phyloP scores from a whole-genome alignment of 2,329 filamentous ascomycete genomes.

The Fusarium nodosum region DNA sequence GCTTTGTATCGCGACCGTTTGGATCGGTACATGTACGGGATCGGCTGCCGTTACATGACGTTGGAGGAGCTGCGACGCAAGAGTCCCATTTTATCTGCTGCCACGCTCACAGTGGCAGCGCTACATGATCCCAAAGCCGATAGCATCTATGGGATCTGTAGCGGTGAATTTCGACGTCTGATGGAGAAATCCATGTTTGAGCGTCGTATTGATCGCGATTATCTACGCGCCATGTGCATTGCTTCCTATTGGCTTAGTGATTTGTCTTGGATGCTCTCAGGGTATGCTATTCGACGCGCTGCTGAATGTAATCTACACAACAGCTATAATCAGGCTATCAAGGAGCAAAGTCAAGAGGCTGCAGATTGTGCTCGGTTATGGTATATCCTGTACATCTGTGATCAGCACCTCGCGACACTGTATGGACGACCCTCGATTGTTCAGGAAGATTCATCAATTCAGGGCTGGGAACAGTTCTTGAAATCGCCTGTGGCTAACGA shows the following conservation, averaged over 20 bases:
- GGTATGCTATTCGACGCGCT: conserved; percentile 64
- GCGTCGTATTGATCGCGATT: conserved; percentile 60
- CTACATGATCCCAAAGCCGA: conserved; percentile 69
- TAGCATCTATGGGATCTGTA: conserved; percentile 66
- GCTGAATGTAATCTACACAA: conserved; percentile 62
- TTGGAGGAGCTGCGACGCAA: conserved; percentile 66
- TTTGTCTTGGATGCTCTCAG: conserved; percentile 72
- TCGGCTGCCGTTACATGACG: conserved; percentile 64
- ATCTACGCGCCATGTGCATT: conserved; percentile 71
- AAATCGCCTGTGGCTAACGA: conserved; percentile 64
- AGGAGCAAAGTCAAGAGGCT: conserved; percentile 58
- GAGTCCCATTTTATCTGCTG: conserved; percentile 68
- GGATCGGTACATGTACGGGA: conserved; percentile 67
- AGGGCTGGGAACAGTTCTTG: conserved; percentile 70
- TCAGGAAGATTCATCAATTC: conserved; percentile 69
- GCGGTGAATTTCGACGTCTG: conserved; percentile 68
- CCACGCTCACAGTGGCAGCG: conserved; percentile 70
- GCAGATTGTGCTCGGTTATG: conserved; percentile 70
- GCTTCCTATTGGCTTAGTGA: conserved; percentile 75
- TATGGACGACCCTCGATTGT: conserved; percentile 71
- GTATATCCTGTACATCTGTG: conserved; percentile 73
- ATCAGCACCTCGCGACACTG: conserved; percentile 72
- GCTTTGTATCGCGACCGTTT: conserved; percentile 64
- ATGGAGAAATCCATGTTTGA: conserved; percentile 63
- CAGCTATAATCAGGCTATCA: conserved; percentile 58